Evolutionary conservation across 768 basidiomycete species (phyloP), one percentile per base, ranked within the genome.

Genomic region (Boletus rufocinnamomeus): DNA sequence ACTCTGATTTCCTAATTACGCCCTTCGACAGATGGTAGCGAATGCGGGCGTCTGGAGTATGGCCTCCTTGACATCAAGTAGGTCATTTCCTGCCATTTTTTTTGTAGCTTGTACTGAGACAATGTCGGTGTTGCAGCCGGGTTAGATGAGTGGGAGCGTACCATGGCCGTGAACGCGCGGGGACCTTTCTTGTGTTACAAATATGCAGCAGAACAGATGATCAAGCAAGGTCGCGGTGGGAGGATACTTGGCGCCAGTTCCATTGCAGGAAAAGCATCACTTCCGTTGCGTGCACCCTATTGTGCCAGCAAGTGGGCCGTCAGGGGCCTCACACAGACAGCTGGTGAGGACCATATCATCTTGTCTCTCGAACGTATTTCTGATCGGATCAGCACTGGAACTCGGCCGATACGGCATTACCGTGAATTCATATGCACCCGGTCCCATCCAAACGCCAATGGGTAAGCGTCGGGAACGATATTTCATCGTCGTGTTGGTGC

Each of bases 141-240:
- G 6, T n/a, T 50, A 7, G 54, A 61, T 6, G 50, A 17, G 2
- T 58, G 56, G 59, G 57, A 60, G 2, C 21, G 9, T 3, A 7
- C 49, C 27, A 50, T 58, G 23, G 32, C 56, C 4, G 27, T 86
- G 63, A 86, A 88, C 62, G 72, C 77, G 58, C 77, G 80, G 50
- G 84, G 84, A 46, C 72, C 78, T 3, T 85, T 82, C 72, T 76
- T 83, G 58, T 86, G 83, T 66, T 87, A 85, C 50, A 83, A 85
- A 47, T 78, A 85, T 59, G 86, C 84, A 2, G 84, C 82, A 19
- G 74, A 74, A 60, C 79, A 82, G 64, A 87, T 87, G 86, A 76
- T 84, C 23, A 57, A 68, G 8, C 81, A 81, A 71, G 76, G 78
- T 0, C 69, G 69, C 7, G 78, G 82, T 13, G 82, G 85, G 1